Conservation (phyloP, 768 basidiomycete genomes). For the Lactarius akahatsu region DNA sequence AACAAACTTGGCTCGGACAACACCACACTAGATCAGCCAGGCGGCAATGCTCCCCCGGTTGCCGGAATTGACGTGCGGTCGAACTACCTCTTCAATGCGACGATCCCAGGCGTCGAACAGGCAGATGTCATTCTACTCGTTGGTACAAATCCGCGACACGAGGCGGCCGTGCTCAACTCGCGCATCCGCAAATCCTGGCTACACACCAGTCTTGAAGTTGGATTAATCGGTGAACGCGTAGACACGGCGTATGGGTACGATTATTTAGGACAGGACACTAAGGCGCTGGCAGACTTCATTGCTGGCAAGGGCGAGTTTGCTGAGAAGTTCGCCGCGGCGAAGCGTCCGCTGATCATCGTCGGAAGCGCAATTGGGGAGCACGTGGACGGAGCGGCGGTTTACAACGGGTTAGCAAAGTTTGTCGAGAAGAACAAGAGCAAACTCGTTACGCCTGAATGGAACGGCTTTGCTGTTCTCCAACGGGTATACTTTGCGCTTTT, state of each 20-base stretch:
- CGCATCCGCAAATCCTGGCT: conserved; percentile 95
- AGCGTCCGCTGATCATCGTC: conserved; percentile 90
- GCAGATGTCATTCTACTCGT: conserved; percentile 93
- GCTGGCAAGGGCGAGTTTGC: conserved; percentile 79
- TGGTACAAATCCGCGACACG: conserved; percentile 96
- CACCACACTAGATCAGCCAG: conserved; percentile 71
- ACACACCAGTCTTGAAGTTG: conserved; percentile 82
- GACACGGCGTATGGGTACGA: conserved; percentile 94
- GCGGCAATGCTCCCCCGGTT: conserved; percentile 65
- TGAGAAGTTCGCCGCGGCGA: conserved; percentile 83
- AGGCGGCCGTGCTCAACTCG: conserved; percentile 95
- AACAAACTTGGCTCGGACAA: conserved; percentile 96
- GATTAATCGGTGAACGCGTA: conserved; percentile 84
- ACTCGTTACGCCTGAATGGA: conserved; percentile 89
- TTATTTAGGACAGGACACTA: conserved; percentile 75
- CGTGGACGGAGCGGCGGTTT: conserved; percentile 75
- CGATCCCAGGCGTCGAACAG: conserved; percentile 84
- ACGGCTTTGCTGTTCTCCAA: conserved; percentile 90
- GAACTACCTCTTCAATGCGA: conserved; percentile 95
- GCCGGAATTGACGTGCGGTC: conserved; percentile 89
- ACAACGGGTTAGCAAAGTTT: conserved; percentile 74
- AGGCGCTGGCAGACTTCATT: conserved; percentile 74
- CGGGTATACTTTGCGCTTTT: conserved; percentile 54
- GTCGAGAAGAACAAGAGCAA: conserved; percentile 73
- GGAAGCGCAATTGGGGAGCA: conserved; percentile 87